Conservation (phyloP, 352 stramenopile species). For the Globisporangium cystogenes region DNA sequence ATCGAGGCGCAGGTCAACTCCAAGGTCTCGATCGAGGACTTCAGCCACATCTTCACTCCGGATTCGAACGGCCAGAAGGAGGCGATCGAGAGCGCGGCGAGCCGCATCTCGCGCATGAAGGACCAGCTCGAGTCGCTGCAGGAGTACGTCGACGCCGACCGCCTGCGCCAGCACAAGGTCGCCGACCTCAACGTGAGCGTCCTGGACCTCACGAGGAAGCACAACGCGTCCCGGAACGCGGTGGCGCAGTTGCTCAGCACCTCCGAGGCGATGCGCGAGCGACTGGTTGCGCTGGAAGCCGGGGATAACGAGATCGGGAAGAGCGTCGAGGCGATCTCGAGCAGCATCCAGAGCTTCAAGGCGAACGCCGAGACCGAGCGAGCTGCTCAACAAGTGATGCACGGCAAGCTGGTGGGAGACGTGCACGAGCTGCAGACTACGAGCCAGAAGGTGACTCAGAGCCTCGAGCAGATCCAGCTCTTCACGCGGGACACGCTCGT, state of each 20-base stretch:
- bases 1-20: conserved; percentile 41
- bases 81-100: conserved; percentile 38
- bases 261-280: conserved; percentile 19
- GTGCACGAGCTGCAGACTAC: conserved; percentile 23
- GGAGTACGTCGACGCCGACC: conserved; percentile 39
- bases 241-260: conserved; percentile 37
- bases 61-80: conserved; percentile 41
- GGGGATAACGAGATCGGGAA: conserved; percentile 16
- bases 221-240: conserved; percentile 31
- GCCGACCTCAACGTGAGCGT: conserved; percentile 40
- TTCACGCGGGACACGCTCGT: conserved; percentile 35
- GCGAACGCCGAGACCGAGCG: conserved; percentile 15
- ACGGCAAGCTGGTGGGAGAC: conserved; percentile 11
- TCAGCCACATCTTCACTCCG: conserved; percentile 58
- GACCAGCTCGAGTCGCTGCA: conserved; percentile 38
- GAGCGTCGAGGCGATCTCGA: conserved; percentile 14
- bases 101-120: conserved; percentile 44
- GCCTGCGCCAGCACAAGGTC: conserved; percentile 39
- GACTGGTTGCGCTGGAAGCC: conserved; percentile 16
- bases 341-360: conserved; percentile 17
- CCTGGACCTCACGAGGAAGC: conserved; percentile 43
- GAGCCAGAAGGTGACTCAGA: conserved; percentile 22
- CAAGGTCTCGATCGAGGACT: conserved; percentile 60
- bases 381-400: conserved; percentile 14
- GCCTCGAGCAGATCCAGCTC: conserved; percentile 34